These are phyloP conservation scores for Calonectria crousiana DNA, from an alignment of 2,329 filamentous ascomycete species.

Conservation along the genomic window DNA sequence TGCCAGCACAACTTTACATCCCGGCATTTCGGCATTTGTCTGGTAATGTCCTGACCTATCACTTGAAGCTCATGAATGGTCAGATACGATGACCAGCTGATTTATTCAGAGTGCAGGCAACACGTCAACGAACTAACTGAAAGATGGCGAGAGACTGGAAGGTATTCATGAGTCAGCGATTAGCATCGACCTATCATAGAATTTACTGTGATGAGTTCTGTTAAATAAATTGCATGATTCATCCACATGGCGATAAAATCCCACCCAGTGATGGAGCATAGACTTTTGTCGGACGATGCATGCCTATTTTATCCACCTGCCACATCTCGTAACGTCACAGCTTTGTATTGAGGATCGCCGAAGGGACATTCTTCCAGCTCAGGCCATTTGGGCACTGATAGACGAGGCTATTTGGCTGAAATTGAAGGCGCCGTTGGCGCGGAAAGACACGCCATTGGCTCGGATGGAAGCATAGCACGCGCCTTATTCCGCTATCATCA, in stretches of 20 bases:
- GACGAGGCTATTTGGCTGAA: too few relatives aligned
- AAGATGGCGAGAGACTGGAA: too few relatives aligned
- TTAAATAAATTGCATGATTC: background rate
- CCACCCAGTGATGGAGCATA: background rate
- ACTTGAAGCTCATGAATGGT: background rate
- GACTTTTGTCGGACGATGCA: too few relatives aligned
- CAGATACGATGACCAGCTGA: accelerated
- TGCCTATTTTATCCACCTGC: too few relatives aligned
- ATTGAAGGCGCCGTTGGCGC: background rate
- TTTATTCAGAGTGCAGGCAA: background rate
- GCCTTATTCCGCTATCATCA: conserved; percentile 1
- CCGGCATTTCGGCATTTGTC: too few relatives aligned
- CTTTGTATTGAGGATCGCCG: too few relatives aligned
- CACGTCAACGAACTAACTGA: too few relatives aligned
- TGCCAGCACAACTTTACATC: background rate
- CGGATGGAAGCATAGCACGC: background rate
- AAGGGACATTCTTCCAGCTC: background rate
- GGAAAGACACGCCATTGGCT: conserved; percentile 8
- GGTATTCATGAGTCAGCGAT: background rate
- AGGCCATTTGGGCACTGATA: background rate
- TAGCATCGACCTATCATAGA: background rate
- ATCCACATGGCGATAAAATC: background rate
- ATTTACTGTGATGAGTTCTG: background rate
- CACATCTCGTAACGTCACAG: too few relatives aligned
- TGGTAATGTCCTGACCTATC: too few relatives aligned